Evolutionary conservation across 2,329 filamentous ascomycete genomes (phyloP), one percentile per base, ranked within the genome.

Genomic region (Amphichorda felina): DNA sequence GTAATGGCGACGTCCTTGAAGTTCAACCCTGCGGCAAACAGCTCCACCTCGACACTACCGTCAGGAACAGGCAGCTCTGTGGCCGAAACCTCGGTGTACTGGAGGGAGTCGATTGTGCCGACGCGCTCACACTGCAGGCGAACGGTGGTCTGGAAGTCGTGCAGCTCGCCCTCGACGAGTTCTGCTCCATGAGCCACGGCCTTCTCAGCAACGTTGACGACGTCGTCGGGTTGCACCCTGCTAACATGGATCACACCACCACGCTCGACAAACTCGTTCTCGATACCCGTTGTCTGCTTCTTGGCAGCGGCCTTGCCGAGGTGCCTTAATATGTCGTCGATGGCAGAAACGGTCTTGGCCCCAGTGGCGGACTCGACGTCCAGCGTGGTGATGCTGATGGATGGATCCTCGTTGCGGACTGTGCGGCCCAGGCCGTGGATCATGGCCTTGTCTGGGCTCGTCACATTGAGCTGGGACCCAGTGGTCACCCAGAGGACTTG

Each of bases 41-140:
- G 38, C 27, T 46, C 36, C 35, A 54, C 43, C 39, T 60, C 56
- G 7, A 61, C 40, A 4, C 21, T 16, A 5, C 30, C 30, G 4
- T 5, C 30, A 4, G 16, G 16, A 7, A 17, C n/a, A 4, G 30
- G 4, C n/a, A 13, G n/a, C 30, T 19, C 7, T 15, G 5, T 22
- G 5, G 8, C 16, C 8, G 16, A 11, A 11, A 22, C 4, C 30
- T 32, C 11, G 15, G 26, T 14, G 19, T 27, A 35, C 10, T 35
- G 33, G 5, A 28, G 15, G 16, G 33, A 27, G 33, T 21, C 19
- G 8, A 24, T 13, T 24, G 14, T 17, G n/a, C 33, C 33, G 16
- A 21, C 22, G 10, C 27, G 15, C n/a, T n/a, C n/a, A n/a, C n/a
- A n/a, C n/a, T n/a, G n/a, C n/a, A n/a, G n/a, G 8, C 19, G 14